Conservation (phyloP, 306 rosid genomes). For the Pachyrhizus erosus region DNA sequence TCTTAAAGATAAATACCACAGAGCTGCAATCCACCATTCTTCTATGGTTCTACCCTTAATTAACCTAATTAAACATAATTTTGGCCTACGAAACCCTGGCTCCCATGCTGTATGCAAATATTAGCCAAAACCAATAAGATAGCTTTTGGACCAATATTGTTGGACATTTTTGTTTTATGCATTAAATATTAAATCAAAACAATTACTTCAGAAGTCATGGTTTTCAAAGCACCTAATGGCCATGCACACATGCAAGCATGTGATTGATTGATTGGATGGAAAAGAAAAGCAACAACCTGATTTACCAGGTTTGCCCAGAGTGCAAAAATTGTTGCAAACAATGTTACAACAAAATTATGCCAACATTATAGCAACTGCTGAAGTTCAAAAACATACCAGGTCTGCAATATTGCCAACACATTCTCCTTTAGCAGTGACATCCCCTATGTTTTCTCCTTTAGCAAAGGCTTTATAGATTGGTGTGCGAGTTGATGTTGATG, state of each 20-base stretch:
- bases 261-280: constrained; percentile 23
- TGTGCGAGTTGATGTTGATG: constrained; percentile 97
- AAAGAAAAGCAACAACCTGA: constrained; percentile 9
- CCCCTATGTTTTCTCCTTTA: constrained; percentile 98
- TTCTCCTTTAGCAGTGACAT: constrained; percentile 99
- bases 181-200: constrained; percentile 23
- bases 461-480: constrained; percentile 99
- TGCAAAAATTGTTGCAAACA: constrained; percentile 22
- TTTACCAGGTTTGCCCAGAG: constrained; percentile 8
- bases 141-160: constrained; percentile 10
- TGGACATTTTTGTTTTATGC: neutral
- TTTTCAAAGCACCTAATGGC: constrained; percentile 25
- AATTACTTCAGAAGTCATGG: constrained; percentile 30
- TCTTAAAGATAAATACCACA: constrained; percentile 9
- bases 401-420: constrained; percentile 98
- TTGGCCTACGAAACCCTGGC: constrained; percentile 3
- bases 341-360: constrained; percentile 27
- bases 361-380: constrained; percentile 8
- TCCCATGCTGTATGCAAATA: neutral
- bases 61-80: constrained; percentile 29
- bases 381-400: constrained; percentile 71
- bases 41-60: neutral
- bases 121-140: constrained; percentile 26
- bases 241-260: neutral
- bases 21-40: neutral